phyloP scores from a whole-genome alignment of 2,329 filamentous ascomycete species.

The Pseudogymnoascus sp. region DNA sequence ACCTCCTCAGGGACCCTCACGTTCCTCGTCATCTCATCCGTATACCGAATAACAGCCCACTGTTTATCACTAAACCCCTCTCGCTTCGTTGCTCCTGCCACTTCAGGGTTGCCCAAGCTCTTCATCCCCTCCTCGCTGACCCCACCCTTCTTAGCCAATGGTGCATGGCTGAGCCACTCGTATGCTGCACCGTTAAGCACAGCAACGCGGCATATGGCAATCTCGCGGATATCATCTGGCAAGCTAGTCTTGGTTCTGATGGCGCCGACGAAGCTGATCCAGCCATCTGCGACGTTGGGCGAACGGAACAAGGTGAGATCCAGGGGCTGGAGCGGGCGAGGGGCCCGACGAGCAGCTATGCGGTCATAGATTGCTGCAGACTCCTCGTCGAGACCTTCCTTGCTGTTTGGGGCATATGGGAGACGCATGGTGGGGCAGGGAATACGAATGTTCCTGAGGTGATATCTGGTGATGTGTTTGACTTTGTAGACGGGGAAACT shows the following conservation, averaged over 20 bases:
- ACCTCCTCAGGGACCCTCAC: conserved; percentile 63
- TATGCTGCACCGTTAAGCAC: conserved; percentile 77
- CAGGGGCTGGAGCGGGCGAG: conserved; percentile 66
- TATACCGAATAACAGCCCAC: conserved; percentile 64
- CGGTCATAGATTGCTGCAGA: conserved; percentile 53
- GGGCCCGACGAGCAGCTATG: conserved; percentile 58
- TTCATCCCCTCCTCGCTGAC: conserved; percentile 26
- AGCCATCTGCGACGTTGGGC: conserved; percentile 67
- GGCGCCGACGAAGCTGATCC: conserved; percentile 63
- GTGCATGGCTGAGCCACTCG: conserved; percentile 76
- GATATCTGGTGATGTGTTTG: not conserved
- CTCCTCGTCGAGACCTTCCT: conserved; percentile 36
- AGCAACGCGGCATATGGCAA: conserved; percentile 75
- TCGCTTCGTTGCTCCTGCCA: conserved; percentile 27
- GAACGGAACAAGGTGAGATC: conserved; percentile 71
- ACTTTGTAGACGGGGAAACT: not conserved
- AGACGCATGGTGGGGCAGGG: conserved; percentile 49
- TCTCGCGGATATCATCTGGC: conserved; percentile 57
- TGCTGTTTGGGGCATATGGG: conserved; percentile 53
- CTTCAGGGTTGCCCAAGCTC: conserved; percentile 20
- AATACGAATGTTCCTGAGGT: not conserved
- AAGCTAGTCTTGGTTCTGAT: conserved; percentile 49
- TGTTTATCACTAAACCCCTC: conserved; percentile 49
- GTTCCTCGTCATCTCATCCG: conserved; percentile 77
- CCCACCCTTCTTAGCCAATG: conserved; percentile 37